Evolutionary conservation across 495 filamentous ascomycete species (phyloP).

Genomic region (Neurospora sp.): DNA sequence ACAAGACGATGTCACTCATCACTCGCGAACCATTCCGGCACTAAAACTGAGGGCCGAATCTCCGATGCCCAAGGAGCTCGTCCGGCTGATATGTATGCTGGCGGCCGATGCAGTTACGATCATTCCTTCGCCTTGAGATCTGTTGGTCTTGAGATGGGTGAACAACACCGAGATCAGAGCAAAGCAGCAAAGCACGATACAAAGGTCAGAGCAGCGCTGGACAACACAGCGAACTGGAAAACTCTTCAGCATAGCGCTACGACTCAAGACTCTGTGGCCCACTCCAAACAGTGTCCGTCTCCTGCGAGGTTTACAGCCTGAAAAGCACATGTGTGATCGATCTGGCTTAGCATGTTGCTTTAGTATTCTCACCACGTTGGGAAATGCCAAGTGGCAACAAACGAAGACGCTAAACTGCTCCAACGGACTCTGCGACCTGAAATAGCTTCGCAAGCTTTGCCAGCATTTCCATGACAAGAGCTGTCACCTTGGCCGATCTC

Average conservation of each 20-base stretch:
- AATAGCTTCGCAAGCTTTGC: neutral
- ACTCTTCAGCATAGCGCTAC: neutral
- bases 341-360: neutral
- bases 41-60: neutral
- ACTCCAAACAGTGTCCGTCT: neutral
- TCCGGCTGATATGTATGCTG: neutral
- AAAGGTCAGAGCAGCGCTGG: neutral
- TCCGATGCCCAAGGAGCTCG: no score
- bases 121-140: neutral
- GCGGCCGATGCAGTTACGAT: neutral
- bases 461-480: neutral
- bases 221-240: neutral
- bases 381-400: neutral
- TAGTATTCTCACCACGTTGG: neutral
- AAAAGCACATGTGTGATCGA: neutral
- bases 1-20: neutral
- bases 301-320: neutral
- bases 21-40: neutral
- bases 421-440: neutral
- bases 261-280: neutral
- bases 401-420: neutral
- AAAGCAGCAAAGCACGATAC: neutral
- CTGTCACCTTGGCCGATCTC: neutral
- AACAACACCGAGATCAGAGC: neutral
- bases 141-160: neutral